A percentile compares a stretch with the other conserved stretches of the same genome.
Evolutionary conservation across 164 flowering plant genomes (phyloP).

Genomic region (Nelumbo lutea): DNA sequence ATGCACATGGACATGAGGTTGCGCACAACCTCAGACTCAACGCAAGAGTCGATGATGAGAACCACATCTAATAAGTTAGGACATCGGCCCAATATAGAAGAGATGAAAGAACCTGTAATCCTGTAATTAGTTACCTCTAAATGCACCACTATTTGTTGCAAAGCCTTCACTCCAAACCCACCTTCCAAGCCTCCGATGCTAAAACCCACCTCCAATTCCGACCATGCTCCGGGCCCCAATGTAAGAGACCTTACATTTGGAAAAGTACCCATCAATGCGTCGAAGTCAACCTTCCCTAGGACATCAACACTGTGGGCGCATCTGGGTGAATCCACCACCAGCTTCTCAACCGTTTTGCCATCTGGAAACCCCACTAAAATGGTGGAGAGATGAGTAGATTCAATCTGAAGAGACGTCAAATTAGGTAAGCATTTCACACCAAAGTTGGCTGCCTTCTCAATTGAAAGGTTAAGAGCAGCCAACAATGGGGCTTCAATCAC

Average conservation of each 20-base stretch:
- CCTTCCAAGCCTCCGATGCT: conserved; percentile 10
- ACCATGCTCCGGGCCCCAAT: conserved; percentile 34
- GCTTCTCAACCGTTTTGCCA: conserved; percentile 20
- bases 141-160: conserved; percentile 28
- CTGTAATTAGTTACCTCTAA: conserved; percentile 22
- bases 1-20: conserved; percentile 26
- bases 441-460: conserved; percentile 25
- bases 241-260: conserved; percentile 30
- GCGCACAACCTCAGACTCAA: conserved; percentile 13
- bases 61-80: conserved; percentile 26
- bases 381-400: conserved; percentile 23
- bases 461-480: conserved; percentile 28
- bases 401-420: conserved; percentile 31
- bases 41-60: conserved; percentile 26
- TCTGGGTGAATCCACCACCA: conserved; percentile 25
- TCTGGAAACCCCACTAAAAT: conserved; percentile 19
- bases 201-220: conserved; percentile 25
- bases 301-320: conserved; percentile 10
- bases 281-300: conserved; percentile 15
- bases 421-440: conserved; percentile 16
- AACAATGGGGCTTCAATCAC: conserved; percentile 38
- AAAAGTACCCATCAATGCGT: conserved; percentile 19
- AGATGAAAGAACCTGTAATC: conserved; percentile 22
- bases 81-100: conserved; percentile 27
- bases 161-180: conserved; percentile 16